These are phyloP conservation scores for Mucor piriformis DNA, from an alignment of 371 early-diverging fungal genomes.

Conservation along the genomic window DNA sequence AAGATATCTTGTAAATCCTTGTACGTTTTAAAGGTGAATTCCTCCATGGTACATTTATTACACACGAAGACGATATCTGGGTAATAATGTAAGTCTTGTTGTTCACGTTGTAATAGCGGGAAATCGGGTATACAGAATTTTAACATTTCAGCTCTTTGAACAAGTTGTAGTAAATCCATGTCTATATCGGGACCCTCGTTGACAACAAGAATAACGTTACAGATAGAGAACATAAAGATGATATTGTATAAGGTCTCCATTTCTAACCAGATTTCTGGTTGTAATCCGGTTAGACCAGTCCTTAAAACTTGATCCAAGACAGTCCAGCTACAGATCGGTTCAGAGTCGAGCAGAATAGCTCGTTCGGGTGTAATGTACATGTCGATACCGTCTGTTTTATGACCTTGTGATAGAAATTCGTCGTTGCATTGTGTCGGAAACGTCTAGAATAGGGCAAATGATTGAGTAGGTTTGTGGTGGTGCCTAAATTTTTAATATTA, in stretches of 20 bases:
- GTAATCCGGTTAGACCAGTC: slow-evolving; percentile 46
- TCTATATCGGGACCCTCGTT: slow-evolving; percentile 56
- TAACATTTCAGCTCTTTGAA: slow-evolving; percentile 57
- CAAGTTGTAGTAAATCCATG: slow-evolving; percentile 42
- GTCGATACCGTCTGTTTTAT: slow-evolving; percentile 70
- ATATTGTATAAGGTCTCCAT: slow-evolving; percentile 56
- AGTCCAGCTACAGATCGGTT: slow-evolving; percentile 61
- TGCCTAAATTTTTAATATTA: no score
- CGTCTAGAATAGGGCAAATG: slow-evolving; percentile 23
- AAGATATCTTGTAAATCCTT: slow-evolving; percentile 24
- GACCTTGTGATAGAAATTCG: slow-evolving; percentile 46
- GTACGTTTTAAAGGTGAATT: slow-evolving; percentile 38
- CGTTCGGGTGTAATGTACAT: slow-evolving; percentile 74
- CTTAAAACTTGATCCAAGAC: slow-evolving; percentile 57
- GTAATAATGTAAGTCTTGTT: slow-evolving; percentile 38
- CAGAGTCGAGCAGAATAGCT: slow-evolving; percentile 71
- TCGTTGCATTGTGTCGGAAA: slow-evolving; percentile 48
- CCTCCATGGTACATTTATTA: slow-evolving; percentile 42
- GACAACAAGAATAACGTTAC: slow-evolving; percentile 70
- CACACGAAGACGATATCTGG: slow-evolving; percentile 57
- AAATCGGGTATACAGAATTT: slow-evolving; percentile 54
- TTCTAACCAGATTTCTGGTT: slow-evolving; percentile 60
- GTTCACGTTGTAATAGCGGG: slow-evolving; percentile 28
- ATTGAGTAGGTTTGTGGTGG: no score
- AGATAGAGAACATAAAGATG: slow-evolving; percentile 66